Conservation (phyloP, 306 rosid genomes). For the Coriaria nepalensis region DNA sequence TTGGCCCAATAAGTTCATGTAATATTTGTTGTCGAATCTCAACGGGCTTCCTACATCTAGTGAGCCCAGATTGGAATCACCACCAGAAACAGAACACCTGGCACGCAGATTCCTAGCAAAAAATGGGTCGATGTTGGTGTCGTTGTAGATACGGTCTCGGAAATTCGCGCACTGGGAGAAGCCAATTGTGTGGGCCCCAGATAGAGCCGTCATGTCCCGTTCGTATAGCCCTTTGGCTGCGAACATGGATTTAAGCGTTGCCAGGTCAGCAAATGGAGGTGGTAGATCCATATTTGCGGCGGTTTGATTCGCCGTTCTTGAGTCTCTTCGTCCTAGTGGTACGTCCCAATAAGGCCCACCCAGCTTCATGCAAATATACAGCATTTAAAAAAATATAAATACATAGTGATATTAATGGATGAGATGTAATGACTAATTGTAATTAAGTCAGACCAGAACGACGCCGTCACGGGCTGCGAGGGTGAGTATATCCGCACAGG, state of each 20-base stretch:
- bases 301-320: constrained; percentile 56
- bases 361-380: constrained; percentile 19
- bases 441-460: constrained; percentile 22
- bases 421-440: not conserved
- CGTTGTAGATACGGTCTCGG: constrained; percentile 50
- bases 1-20: constrained; percentile 20
- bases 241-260: constrained; percentile 35
- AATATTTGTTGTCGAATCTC: constrained; percentile 50
- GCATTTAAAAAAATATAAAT: not conserved
- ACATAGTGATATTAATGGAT: not conserved
- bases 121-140: constrained; percentile 35
- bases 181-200: constrained; percentile 68
- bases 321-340: constrained; percentile 54
- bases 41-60: constrained; percentile 24
- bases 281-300: constrained; percentile 52
- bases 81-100: constrained; percentile 42
- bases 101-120: constrained; percentile 31
- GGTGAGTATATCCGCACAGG: constrained; percentile 81
- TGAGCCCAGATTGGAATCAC: constrained; percentile 47
- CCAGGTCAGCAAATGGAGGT: constrained; percentile 28
- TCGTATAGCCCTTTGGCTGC: constrained; percentile 25
- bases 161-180: constrained; percentile 34
- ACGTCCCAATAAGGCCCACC: constrained; percentile 71
- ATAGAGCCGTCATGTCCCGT: constrained; percentile 48
- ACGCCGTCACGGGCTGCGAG: constrained; percentile 67